These are phyloP conservation scores for Erysimum cheiranthoides DNA, from an alignment of 345 rosid genomes.

Conservation along the genomic window DNA sequence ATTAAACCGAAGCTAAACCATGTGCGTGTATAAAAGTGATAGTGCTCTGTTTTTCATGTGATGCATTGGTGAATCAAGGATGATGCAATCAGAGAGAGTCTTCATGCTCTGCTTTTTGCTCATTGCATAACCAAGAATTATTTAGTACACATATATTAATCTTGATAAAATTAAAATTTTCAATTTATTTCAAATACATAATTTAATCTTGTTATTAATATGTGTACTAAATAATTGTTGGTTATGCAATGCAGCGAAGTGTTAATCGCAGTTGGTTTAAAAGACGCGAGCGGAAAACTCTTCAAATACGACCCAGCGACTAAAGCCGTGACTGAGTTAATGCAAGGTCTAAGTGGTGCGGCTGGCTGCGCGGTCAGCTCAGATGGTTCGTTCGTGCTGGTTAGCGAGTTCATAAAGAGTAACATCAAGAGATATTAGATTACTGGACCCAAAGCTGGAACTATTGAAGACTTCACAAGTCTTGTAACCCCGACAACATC, in stretches of 20 bases:
- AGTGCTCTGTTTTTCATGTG: slow-evolving; percentile 12
- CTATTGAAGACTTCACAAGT: slow-evolving; percentile 39
- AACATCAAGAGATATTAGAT: slow-evolving; percentile 46
- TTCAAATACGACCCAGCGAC: slow-evolving; percentile 47
- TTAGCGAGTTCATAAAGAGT: slow-evolving; percentile 43
- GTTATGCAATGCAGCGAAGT: slow-evolving; percentile 40
- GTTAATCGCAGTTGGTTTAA: slow-evolving; percentile 29
- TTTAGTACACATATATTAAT: too few species aligned
- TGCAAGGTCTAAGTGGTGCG: slow-evolving; percentile 40
- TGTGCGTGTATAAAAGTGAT: slow-evolving; percentile 23
- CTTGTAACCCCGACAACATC: slow-evolving; percentile 44
- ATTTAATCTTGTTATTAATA: neutral
- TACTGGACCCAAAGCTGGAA: slow-evolving; percentile 41
- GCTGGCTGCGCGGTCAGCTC: slow-evolving; percentile 46
- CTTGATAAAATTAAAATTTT: too few species aligned
- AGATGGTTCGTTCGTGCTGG: slow-evolving; percentile 46
- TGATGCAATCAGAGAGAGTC: slow-evolving; percentile 24
- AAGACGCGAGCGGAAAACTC: slow-evolving; percentile 42
- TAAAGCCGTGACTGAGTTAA: slow-evolving; percentile 36
- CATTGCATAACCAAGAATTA: too few species aligned
- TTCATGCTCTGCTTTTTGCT: slow-evolving; percentile 8
- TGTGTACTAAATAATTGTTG: neutral
- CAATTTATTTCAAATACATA: too few species aligned
- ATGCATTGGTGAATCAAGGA: slow-evolving; percentile 14
- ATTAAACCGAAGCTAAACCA: neutral